Evolutionary conservation across 164 flowering plant species (phyloP).

Genomic region (Aristolochia californica): DNA sequence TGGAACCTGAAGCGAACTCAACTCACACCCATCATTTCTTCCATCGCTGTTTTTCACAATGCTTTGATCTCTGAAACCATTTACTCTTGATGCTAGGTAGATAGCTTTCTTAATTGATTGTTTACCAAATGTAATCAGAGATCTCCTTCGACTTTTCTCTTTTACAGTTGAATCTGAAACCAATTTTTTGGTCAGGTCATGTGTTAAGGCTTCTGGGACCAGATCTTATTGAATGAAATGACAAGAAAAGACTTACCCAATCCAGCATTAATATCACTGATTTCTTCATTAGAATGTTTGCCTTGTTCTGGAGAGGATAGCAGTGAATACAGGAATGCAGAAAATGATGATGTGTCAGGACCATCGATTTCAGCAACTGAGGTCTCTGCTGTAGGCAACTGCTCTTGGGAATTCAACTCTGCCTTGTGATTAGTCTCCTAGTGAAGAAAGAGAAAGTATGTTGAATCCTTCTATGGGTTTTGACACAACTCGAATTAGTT

Average conservation of each 20-base stretch:
- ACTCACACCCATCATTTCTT: constrained; percentile 28
- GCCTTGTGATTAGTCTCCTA: constrained; percentile 16
- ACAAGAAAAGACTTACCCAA: constrained; percentile 6
- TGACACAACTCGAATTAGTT: too few species aligned
- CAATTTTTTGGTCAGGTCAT: too few species aligned
- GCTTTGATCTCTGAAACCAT: constrained; percentile 36
- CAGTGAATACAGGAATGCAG: constrained; percentile 75
- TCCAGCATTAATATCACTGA: constrained; percentile 13
- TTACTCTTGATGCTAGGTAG: constrained; percentile 40
- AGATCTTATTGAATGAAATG: too few species aligned
- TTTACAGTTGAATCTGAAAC: constrained; percentile 21
- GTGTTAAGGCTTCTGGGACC: too few species aligned
- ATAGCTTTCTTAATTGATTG: constrained; percentile 49
- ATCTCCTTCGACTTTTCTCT: constrained; percentile 37
- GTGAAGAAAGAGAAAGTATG: constrained; percentile 17
- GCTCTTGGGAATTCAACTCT: constrained; percentile 21
- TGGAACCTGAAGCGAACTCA: constrained; percentile 24
- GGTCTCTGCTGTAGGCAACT: constrained; percentile 31
- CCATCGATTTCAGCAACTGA: constrained; percentile 34
- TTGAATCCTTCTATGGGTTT: not conserved
- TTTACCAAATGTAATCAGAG: constrained; percentile 64
- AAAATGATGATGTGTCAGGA: constrained; percentile 93
- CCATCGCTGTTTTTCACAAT: constrained; percentile 22
- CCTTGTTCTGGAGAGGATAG: constrained; percentile 45
- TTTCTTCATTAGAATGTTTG: constrained; percentile 20